These are phyloP conservation scores for Daedaleopsis sinensis DNA, from an alignment of 768 basidiomycete species.

Conservation along the genomic window DNA sequence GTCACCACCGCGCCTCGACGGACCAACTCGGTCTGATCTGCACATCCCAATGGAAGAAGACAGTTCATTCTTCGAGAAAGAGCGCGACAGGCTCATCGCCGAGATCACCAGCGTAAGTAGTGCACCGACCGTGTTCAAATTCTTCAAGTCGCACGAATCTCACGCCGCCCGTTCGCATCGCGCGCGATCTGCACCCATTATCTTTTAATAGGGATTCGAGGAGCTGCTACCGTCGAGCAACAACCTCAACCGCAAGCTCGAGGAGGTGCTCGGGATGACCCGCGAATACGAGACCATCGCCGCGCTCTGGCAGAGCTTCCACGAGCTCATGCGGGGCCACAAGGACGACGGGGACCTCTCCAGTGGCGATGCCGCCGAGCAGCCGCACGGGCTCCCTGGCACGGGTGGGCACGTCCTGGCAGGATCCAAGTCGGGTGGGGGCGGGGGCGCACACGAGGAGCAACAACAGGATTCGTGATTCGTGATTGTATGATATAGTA, in stretches of 20 bases:
- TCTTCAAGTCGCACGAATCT: not conserved
- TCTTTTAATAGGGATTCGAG: slow-evolving; percentile 71
- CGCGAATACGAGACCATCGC: slow-evolving; percentile 91
- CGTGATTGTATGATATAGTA: slow-evolving; percentile 7
- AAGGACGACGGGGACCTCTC: slow-evolving; percentile 27
- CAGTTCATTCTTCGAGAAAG: slow-evolving; percentile 72
- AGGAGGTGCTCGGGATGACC: slow-evolving; percentile 92
- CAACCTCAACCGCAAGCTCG: slow-evolving; percentile 84
- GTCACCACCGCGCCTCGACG: not conserved
- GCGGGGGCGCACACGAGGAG: slow-evolving; percentile 2
- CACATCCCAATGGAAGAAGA: slow-evolving; percentile 32
- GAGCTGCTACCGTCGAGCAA: slow-evolving; percentile 86
- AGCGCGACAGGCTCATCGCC: slow-evolving; percentile 71
- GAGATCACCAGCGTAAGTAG: slow-evolving; percentile 70
- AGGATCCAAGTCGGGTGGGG: slow-evolving; percentile 17
- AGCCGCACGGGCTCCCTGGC: slow-evolving; percentile 55
- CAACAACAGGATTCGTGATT: slow-evolving; percentile 5
- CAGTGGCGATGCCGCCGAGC: slow-evolving; percentile 22
- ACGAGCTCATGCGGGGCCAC: slow-evolving; percentile 66
- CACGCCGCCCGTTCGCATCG: not conserved
- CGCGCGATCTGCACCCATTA: not conserved
- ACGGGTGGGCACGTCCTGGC: slow-evolving; percentile 70
- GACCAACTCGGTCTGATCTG: not conserved
- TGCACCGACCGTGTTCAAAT: not conserved
- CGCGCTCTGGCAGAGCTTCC: slow-evolving; percentile 80